Percentiles rank a stretch among this genome's conserved stretches.
phyloP scores from a whole-genome alignment of 2,329 filamentous ascomycete genomes.

The Pseudogymnoascus sp. region DNA sequence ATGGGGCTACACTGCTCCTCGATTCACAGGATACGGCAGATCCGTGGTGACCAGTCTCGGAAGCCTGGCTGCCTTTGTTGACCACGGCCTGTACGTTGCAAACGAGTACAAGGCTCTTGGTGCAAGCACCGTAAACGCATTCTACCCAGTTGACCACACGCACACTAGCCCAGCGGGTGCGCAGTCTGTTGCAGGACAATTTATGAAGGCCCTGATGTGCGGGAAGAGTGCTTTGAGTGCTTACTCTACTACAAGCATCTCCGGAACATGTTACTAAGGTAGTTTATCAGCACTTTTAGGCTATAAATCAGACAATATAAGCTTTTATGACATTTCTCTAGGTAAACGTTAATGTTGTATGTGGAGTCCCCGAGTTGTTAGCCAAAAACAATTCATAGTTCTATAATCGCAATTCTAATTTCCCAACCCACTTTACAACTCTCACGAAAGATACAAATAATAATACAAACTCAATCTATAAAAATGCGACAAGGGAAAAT shows the following conservation, averaged over 20 bases:
- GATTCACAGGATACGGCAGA: slow-evolving; percentile 51
- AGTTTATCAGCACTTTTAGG: neutral
- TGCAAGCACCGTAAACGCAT: slow-evolving; percentile 38
- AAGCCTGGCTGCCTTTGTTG: slow-evolving; percentile 42
- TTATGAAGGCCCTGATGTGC: slow-evolving; percentile 43
- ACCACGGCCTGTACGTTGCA: slow-evolving; percentile 49
- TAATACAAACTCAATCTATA: neutral
- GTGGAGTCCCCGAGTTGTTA: neutral
- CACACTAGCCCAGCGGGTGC: slow-evolving; percentile 51
- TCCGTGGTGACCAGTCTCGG: slow-evolving; percentile 35
- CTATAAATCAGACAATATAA: neutral
- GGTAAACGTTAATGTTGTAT: neutral
- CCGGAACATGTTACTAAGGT: slow-evolving; percentile 22
- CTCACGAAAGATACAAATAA: neutral
- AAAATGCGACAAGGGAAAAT: neutral
- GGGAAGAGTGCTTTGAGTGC: slow-evolving; percentile 18
- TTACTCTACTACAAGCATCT: slow-evolving; percentile 21
- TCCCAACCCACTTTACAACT: neutral
- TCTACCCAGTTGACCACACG: slow-evolving; percentile 52
- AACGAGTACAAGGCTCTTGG: slow-evolving; percentile 43
- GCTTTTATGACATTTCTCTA: neutral
- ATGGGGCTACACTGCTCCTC: slow-evolving; percentile 38
- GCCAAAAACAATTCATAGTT: neutral
- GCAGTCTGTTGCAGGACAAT: slow-evolving; percentile 45
- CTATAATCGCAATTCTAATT: neutral